Base-by-base conservation (phyloP, 2,329 filamentous ascomycete genomes). In the Akanthomyces uredinophilus region DNA sequence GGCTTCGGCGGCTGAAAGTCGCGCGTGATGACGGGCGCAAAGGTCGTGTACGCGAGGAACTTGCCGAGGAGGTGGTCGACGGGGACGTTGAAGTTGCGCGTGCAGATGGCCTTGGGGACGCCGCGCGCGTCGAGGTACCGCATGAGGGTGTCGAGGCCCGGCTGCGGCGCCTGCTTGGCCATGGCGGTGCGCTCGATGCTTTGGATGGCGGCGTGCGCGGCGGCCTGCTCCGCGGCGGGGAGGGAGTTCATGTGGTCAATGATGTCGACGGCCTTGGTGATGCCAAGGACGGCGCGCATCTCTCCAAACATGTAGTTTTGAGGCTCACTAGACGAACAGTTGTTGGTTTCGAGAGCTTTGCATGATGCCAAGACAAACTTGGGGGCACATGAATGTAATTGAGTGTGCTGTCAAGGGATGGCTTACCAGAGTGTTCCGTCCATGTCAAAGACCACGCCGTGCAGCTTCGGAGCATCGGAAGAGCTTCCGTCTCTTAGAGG, bases 241-340 rank as follows among this genome's bases (percentile, higher is more conserved):
- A 98, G 86, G 2, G 81, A 77, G 72, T 92, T 88, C 71, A 97
- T 87, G 77, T 98, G 91, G 64, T 92, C 88, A 47, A 99, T 87
- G 71, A 99, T 98, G 75, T 99, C 95, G 70, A 81, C 79, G 41
- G 79, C 76, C 72, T 88, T 89, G 65, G 85, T 73, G 68, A 98
- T 97, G 55, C 79, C 81, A 18, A 98, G 83, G 8, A 86, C 88
- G 16, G 78, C 72, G 66, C 88, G 88, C 94, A 99, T 98, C 71
- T 96, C 83, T 22, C 77, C 74, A 76, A 98, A 98, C 94, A 98
- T 99, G 82, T 96, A 91, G 68, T 90, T 95, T 76, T 98, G 94
- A 0, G 94, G 94, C 63, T 93, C 79, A 73, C 92, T 96, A 65
- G 49, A 2, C 0, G 37, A 20, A 5, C n/a, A n/a, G 32, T n/a